Conservation (phyloP, 768 basidiomycete species). For the Asterophora parasitica region DNA sequence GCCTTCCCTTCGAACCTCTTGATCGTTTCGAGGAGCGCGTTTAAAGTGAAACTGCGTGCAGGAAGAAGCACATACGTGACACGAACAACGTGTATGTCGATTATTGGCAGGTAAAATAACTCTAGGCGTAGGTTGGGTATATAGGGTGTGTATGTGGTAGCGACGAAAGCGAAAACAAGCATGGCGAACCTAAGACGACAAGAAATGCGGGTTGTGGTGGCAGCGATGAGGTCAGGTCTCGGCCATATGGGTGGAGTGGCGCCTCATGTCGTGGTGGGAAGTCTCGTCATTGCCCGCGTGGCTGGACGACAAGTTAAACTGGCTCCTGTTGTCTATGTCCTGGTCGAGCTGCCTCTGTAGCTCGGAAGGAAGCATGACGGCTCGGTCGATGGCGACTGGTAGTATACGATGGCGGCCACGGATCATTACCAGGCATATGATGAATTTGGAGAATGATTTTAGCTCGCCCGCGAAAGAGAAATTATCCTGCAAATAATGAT, state of each 20-base stretch:
- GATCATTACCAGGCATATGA: slow-evolving; percentile 86
- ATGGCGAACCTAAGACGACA: background rate
- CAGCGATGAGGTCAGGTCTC: background rate
- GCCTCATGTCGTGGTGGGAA: slow-evolving; percentile 3
- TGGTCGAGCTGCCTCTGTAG: slow-evolving; percentile 31
- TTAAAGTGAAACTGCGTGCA: background rate
- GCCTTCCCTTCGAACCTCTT: background rate
- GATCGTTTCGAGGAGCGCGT: background rate
- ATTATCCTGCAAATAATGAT: slow-evolving; percentile 48
- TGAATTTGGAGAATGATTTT: slow-evolving; percentile 77
- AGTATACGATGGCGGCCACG: slow-evolving; percentile 89
- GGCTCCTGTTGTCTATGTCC: slow-evolving; percentile 9
- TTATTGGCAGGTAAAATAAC: background rate
- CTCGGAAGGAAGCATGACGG: slow-evolving; percentile 75
- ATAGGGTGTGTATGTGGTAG: background rate
- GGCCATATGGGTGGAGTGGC: background rate
- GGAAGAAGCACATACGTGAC: no score
- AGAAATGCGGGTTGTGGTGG: background rate
- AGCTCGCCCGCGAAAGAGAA: slow-evolving; percentile 81
- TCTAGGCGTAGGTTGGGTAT: slow-evolving; percentile 1
- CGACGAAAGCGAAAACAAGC: background rate
- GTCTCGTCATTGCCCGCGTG: slow-evolving; percentile 1
- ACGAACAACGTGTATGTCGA: background rate
- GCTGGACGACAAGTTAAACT: background rate
- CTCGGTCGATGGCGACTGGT: slow-evolving; percentile 84